Evolutionary conservation across 2,329 filamentous ascomycete species (phyloP).

Genomic region (Epichloe uncinata): DNA sequence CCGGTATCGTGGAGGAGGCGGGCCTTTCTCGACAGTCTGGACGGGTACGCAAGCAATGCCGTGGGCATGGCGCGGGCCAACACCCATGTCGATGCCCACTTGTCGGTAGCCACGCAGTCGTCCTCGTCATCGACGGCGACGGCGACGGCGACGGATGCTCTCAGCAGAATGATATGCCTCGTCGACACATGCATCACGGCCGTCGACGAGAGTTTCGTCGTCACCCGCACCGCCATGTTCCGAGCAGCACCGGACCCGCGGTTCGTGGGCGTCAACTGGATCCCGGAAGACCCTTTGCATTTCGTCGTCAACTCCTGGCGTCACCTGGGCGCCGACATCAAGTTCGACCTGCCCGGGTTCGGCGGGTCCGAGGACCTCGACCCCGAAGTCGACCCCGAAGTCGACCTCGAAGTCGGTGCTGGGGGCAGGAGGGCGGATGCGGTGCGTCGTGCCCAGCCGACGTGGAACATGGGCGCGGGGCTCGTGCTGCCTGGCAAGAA

Average conservation of each 20-base stretch:
- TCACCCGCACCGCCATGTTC: slow-evolving; percentile 23
- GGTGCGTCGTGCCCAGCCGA: slow-evolving; percentile 17
- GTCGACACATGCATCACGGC: slow-evolving; percentile 14
- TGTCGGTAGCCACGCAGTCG: slow-evolving; percentile 4
- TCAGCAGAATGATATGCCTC: slow-evolving; percentile 17
- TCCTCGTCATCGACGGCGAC: too few species aligned
- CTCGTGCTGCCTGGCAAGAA: slow-evolving; percentile 19
- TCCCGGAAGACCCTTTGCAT: slow-evolving; percentile 25
- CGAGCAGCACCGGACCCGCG: slow-evolving; percentile 25
- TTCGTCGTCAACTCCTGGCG: slow-evolving; percentile 33
- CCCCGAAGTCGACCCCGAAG: too few species aligned
- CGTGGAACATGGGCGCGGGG: slow-evolving; percentile 18
- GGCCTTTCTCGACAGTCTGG: slow-evolving; percentile 17
- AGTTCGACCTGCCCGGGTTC: slow-evolving; percentile 20
- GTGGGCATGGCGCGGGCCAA: slow-evolving; percentile 25
- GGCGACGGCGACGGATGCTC: slow-evolving; percentile 3
- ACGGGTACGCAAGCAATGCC: slow-evolving; percentile 28
- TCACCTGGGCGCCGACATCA: slow-evolving; percentile 27
- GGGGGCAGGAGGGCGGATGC: slow-evolving; percentile 12
- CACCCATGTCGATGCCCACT: slow-evolving; percentile 11
- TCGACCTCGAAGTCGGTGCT: neutral
- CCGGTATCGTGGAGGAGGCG: slow-evolving; percentile 29
- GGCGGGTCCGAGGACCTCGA: neutral
- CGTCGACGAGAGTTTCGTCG: slow-evolving; percentile 29
- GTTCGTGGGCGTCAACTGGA: slow-evolving; percentile 25